These are phyloP conservation scores for Ailanthus altissimus DNA, from an alignment of 345 rosid genomes.

Conservation along the genomic window DNA sequence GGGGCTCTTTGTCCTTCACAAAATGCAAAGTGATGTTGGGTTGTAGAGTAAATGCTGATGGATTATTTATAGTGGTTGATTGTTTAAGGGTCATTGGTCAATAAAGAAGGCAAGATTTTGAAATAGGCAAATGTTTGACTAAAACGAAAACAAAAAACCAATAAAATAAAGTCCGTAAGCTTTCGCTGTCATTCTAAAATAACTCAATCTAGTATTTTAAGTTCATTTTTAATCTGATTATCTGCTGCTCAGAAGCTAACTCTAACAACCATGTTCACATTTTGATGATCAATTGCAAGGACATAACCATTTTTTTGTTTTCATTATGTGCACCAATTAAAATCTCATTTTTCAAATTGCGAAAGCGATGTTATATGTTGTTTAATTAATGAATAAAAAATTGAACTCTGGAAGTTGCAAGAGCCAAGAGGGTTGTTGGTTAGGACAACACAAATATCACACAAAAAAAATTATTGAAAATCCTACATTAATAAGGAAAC, in stretches of 20 bases:
- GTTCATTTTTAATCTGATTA: neutral
- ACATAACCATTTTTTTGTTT: too few relatives aligned
- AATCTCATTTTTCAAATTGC: too few relatives aligned
- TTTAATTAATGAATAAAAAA: too few relatives aligned
- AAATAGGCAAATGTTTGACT: slow-evolving; percentile 35
- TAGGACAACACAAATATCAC: too few relatives aligned
- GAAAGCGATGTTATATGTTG: too few relatives aligned
- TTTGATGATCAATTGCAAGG: too few relatives aligned
- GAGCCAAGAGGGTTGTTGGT: too few relatives aligned
- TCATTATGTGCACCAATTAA: too few relatives aligned
- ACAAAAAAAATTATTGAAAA: too few relatives aligned
- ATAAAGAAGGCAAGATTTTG: slow-evolving; percentile 43
- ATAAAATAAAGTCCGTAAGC: slow-evolving; percentile 16
- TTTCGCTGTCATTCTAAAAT: slow-evolving; percentile 30
- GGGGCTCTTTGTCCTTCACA: neutral
- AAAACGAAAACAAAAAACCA: neutral
- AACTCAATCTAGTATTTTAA: neutral
- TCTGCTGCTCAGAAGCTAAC: neutral
- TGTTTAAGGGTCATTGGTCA: slow-evolving; percentile 28
- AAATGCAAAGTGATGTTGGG: slow-evolving; percentile 15
- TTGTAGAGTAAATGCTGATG: slow-evolving; percentile 11
- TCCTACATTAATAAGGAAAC: too few relatives aligned
- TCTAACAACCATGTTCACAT: slow-evolving; percentile 6
- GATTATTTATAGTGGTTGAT: slow-evolving; percentile 8
- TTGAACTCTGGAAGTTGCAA: too few relatives aligned